Conservation (phyloP, 345 rosid species). For the Bruguiera parviflora region DNA sequence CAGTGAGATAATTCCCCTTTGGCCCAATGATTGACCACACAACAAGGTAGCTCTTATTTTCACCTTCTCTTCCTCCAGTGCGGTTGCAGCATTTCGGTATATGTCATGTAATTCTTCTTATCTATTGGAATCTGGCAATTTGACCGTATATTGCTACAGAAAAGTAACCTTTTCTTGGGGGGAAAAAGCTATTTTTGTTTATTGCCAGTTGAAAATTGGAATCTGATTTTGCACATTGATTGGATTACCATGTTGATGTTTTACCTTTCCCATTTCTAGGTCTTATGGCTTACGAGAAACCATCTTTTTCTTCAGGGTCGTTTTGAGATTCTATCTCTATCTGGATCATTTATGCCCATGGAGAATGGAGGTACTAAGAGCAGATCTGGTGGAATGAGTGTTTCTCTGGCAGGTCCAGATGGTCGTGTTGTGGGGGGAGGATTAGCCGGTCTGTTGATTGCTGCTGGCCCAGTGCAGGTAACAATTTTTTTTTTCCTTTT, state of each 20-base stretch:
- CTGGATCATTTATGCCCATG: slow-evolving; percentile 74
- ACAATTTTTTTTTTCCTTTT: neutral
- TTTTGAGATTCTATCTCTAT: slow-evolving; percentile 93
- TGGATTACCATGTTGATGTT: neutral
- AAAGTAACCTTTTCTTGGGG: too few relatives aligned
- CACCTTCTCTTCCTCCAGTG: too few relatives aligned
- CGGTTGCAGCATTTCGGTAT: too few relatives aligned
- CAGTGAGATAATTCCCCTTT: too few relatives aligned
- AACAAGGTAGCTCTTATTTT: too few relatives aligned
- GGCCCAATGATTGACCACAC: too few relatives aligned
- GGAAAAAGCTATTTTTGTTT: too few relatives aligned
- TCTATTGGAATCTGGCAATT: too few relatives aligned
- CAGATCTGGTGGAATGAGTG: slow-evolving; percentile 96
- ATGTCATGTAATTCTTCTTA: too few relatives aligned
- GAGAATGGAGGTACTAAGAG: slow-evolving; percentile 71
- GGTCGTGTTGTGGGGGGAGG: slow-evolving; percentile 94
- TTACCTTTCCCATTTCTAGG: neutral
- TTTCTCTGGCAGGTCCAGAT: slow-evolving; percentile 87
- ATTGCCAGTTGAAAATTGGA: too few relatives aligned
- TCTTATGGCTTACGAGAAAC: neutral
- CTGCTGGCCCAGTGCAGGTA: slow-evolving; percentile 97
- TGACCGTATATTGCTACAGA: too few relatives aligned
- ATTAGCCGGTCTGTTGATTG: slow-evolving; percentile 80
- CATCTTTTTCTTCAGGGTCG: slow-evolving; percentile 50
- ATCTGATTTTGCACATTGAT: neutral